Evolutionary conservation across 345 rosid genomes (phyloP).

Genomic region (Eucalyptus decipiens): DNA sequence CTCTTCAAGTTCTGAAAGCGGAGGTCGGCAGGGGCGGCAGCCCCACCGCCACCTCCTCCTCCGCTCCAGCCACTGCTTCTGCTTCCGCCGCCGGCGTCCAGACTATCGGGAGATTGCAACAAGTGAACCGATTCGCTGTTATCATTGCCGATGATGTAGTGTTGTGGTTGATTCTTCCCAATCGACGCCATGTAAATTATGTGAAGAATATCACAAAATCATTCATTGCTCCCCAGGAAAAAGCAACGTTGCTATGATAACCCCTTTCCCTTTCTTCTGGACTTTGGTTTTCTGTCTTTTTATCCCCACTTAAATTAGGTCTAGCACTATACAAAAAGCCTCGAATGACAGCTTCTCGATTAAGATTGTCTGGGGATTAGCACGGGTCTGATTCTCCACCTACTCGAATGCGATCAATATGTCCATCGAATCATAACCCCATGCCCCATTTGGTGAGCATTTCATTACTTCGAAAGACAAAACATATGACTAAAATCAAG

Average conservation of each 20-base stretch:
- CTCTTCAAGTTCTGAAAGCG: background rate
- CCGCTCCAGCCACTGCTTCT: background rate
- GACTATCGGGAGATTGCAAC: background rate
- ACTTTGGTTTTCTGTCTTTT: background rate
- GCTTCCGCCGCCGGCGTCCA: background rate
- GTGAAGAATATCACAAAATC: background rate
- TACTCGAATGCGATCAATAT: background rate
- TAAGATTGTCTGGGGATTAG: background rate
- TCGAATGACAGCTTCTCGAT: background rate
- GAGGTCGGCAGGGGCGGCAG: background rate
- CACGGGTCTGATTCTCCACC: background rate
- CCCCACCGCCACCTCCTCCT: background rate
- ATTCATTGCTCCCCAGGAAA: background rate
- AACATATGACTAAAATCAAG: background rate
- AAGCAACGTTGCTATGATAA: background rate
- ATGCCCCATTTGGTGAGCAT: background rate
- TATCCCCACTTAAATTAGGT: too few relatives aligned
- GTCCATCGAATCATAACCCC: background rate
- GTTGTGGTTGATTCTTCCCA: background rate
- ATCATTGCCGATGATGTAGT: background rate
- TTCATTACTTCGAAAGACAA: background rate
- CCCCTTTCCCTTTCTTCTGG: background rate
- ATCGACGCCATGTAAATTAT: background rate
- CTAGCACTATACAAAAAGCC: too few relatives aligned
- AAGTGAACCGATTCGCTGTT: background rate